Evolutionary conservation across 1,139 yeast genomes (phyloP).

Genomic region (Saccharomyces pastorianus): DNA sequence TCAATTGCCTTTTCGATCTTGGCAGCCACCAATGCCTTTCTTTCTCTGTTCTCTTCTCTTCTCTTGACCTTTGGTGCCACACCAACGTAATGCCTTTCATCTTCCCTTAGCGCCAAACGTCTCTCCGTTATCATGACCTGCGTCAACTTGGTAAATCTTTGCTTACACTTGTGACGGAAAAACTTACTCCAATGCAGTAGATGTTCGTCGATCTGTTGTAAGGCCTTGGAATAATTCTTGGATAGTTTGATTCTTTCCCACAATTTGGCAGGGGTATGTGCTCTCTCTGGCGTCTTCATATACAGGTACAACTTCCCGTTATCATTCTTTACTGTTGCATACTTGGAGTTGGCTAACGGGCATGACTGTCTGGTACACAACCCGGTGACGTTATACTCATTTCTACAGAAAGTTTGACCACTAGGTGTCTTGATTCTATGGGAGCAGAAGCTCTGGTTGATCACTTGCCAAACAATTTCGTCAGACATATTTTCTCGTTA

Average conservation of each 20-base stretch:
- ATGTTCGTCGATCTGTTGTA: conserved; percentile 79
- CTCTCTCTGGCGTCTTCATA: conserved; percentile 96
- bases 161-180: conserved; percentile 87
- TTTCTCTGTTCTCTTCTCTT: conserved; percentile 87
- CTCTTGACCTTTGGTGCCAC: conserved; percentile 88
- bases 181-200: conserved; percentile 90
- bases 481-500: conserved; percentile 33
- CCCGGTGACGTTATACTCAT: conserved; percentile 85
- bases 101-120: conserved; percentile 81
- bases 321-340: conserved; percentile 85
- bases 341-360: conserved; percentile 90
- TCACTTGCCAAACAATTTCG: conserved; percentile 80
- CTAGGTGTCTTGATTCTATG: conserved; percentile 75
- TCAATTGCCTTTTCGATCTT: conserved; percentile 94
- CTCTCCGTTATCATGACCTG: conserved; percentile 97
- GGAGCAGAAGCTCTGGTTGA: conserved; percentile 83
- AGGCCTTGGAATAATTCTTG: conserved; percentile 79
- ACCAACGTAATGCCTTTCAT: conserved; percentile 88
- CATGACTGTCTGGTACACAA: conserved; percentile 88
- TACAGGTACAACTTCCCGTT: conserved; percentile 85
- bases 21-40: conserved; percentile 95
- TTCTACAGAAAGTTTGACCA: conserved; percentile 76
- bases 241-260: conserved; percentile 93
- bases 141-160: conserved; percentile 84
- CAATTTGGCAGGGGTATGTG: conserved; percentile 83